Percentiles rank a stretch among this genome's conserved stretches.
These are phyloP conservation scores for Rhypophila decipiens DNA, from an alignment of 495 filamentous ascomycete species.

Conservation along the genomic window DNA sequence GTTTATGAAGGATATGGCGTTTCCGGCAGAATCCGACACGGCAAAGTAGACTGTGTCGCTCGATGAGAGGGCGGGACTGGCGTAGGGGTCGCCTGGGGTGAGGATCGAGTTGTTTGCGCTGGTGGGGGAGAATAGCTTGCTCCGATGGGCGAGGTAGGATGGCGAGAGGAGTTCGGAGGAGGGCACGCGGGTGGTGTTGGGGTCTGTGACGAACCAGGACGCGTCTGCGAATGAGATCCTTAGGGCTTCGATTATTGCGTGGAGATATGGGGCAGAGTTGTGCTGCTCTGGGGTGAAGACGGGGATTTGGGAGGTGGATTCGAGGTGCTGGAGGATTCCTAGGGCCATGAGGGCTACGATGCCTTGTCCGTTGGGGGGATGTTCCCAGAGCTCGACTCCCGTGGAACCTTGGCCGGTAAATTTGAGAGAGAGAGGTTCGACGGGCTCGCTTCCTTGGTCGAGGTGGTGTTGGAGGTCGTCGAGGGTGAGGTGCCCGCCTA, in stretches of 20 bases:
- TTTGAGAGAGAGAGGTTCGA: constrained; percentile 71
- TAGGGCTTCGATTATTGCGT: constrained; percentile 81
- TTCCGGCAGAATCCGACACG: constrained; percentile 70
- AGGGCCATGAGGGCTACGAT: constrained; percentile 92
- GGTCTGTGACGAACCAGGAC: constrained; percentile 83
- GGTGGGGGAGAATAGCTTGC: constrained; percentile 30
- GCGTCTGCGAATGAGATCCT: constrained; percentile 92
- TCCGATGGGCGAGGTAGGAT: constrained; percentile 35
- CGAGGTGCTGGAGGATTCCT: constrained; percentile 81
- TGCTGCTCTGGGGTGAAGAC: constrained; percentile 62
- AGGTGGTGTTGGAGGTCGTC: constrained; percentile 75
- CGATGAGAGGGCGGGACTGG: constrained; percentile 52
- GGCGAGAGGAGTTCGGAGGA: constrained; percentile 52
- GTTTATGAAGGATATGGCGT: constrained; percentile 95
- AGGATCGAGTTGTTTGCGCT: constrained; percentile 16
- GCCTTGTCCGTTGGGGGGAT: constrained; percentile 96
- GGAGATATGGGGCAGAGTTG: constrained; percentile 69
- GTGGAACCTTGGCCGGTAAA: constrained; percentile 60
- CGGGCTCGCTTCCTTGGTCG: constrained; percentile 66
- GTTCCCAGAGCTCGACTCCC: constrained; percentile 79
- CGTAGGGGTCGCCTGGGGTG: constrained; percentile 54
- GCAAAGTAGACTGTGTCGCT: constrained; percentile 93
- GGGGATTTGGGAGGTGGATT: constrained; percentile 63
- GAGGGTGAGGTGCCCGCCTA: constrained; percentile 71
- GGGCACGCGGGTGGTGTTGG: constrained; percentile 61